A percentile compares a stretch with the other conserved stretches of the same genome.
phyloP scores from a whole-genome alignment of 2,329 filamentous ascomycete species.

The Penicillium sp. region DNA sequence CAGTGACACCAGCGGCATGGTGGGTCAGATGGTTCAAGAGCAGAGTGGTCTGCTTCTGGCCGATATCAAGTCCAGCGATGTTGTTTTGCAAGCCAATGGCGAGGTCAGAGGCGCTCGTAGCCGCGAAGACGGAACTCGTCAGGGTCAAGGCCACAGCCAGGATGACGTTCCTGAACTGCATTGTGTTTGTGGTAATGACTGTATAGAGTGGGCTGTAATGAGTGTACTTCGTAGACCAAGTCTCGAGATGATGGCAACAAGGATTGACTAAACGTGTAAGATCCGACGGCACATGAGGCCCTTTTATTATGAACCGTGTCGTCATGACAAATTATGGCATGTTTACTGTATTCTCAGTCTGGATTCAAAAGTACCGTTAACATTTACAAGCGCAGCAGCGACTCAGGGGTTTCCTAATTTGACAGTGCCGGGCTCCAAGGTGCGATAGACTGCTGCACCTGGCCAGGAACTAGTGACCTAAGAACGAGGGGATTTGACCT shows the following conservation, averaged over 20 bases:
- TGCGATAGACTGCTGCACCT: slow-evolving; percentile 1
- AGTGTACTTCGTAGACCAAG: slow-evolving; percentile 1
- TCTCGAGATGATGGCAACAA: background rate
- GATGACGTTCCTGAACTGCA: slow-evolving; percentile 2
- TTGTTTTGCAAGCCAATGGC: slow-evolving; percentile 7
- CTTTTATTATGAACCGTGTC: background rate
- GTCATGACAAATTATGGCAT: background rate
- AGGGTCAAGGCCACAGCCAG: slow-evolving; percentile 1
- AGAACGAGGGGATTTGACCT: background rate
- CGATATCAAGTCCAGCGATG: background rate
- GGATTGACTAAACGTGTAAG: background rate
- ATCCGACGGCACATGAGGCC: background rate
- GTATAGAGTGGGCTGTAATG: background rate
- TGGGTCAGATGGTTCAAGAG: background rate
- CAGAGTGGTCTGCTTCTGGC: slow-evolving; percentile 6
- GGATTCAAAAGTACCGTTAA: background rate
- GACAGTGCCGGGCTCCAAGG: background rate
- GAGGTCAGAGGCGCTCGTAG: background rate
- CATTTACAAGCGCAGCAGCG: too few relatives aligned
- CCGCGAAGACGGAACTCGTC: background rate
- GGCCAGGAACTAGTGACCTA: background rate
- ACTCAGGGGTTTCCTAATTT: background rate
- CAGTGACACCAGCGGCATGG: background rate
- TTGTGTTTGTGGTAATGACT: background rate
- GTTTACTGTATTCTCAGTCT: background rate